Percentiles rank a stretch among this genome's conserved stretches.
Evolutionary conservation across 75 land plant genomes (phyloP).

Genomic region (Picea sitchensis): DNA sequence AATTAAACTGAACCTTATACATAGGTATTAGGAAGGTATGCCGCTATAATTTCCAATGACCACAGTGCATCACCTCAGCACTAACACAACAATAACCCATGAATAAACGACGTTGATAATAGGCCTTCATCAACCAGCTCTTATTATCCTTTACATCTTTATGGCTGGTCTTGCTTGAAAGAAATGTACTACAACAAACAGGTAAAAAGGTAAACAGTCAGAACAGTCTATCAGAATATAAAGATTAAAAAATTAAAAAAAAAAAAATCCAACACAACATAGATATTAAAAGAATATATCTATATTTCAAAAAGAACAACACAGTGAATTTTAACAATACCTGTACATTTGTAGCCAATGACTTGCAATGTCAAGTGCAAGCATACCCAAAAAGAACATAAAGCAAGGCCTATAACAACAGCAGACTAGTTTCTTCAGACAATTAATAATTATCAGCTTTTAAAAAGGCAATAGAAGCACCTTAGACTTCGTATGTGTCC

Average conservation of each 20-base stretch:
- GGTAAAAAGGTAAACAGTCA: not conserved
- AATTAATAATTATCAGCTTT: not conserved
- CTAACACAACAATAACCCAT: constrained; percentile 93
- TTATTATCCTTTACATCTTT: constrained; percentile 95
- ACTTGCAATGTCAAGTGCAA: constrained; percentile 90
- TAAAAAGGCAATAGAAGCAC: not conserved
- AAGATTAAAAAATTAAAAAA: not conserved
- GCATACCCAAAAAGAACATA: constrained; percentile 67
- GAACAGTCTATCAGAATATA: not conserved
- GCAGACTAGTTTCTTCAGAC: not conserved
- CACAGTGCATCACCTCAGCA: constrained; percentile 58
- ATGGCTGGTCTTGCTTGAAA: constrained; percentile 90
- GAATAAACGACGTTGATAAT: constrained; percentile 80
- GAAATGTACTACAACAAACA: constrained; percentile 65
- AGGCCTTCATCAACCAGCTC: constrained; percentile 73
- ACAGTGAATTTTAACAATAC: constrained; percentile 21
- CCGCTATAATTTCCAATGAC: not conserved
- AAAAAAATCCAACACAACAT: not conserved
- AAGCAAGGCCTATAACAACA: constrained; percentile 61
- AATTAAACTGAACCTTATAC: not conserved
- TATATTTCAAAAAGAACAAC: not conserved
- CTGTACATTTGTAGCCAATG: constrained; percentile 99
- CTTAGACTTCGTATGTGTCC: not conserved
- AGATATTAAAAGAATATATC: not conserved
- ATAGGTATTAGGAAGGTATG: not conserved